A percentile compares a stretch with the other conserved stretches of the same genome.
Conservation (phyloP, 176 grass and related monocot species). For the Olyra latifolia region DNA sequence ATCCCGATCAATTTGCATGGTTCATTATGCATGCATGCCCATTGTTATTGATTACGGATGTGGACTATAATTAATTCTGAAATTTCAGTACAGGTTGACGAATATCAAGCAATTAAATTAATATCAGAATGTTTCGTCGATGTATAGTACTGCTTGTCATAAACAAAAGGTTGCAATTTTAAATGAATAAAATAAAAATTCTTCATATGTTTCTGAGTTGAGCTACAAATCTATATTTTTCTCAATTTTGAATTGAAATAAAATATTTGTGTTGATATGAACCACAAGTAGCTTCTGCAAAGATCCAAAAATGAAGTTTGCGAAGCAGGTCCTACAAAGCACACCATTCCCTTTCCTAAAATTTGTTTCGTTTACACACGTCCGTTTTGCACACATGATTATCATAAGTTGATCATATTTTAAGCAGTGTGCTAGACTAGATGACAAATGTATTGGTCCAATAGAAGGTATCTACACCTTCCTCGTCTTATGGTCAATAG, state of each 20-base stretch:
- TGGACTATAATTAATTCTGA: neutral
- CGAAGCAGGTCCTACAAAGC: neutral
- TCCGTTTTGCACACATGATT: neutral
- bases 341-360: neutral
- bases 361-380: constrained; percentile 12
- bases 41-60: too few species aligned
- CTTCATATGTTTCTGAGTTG: neutral
- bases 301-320: neutral
- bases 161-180: neutral
- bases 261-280: neutral
- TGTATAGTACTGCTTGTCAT: too few species aligned
- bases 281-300: neutral
- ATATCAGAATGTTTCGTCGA: too few species aligned
- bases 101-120: too few species aligned
- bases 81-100: too few species aligned
- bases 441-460: neutral
- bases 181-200: neutral
- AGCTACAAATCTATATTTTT: too few species aligned
- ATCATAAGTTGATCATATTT: neutral
- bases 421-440: neutral
- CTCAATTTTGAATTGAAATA: too few species aligned
- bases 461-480: constrained; percentile 4
- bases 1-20: too few species aligned
- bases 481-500: constrained; percentile 4
- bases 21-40: too few species aligned